Base-by-base conservation (phyloP, 2,329 filamentous ascomycete species). In the Fusarium dlaminii region DNA sequence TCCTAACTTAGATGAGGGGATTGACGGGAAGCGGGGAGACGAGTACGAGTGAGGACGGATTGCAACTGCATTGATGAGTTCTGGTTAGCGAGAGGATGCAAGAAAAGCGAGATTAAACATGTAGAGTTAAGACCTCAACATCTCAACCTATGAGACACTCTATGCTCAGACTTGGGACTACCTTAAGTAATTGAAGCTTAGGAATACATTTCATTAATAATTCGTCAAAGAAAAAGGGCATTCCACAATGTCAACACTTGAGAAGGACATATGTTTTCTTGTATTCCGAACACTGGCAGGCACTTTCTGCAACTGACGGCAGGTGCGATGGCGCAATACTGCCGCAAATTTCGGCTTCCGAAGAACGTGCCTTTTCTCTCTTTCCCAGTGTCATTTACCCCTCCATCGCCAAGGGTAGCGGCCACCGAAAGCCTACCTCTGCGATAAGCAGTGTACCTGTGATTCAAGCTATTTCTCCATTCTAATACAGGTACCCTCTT, bases 311-410 rank as follows among this genome's bases (percentile, higher is more conserved):
- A 59, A 46, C 32, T 49, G 48, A 65, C 68, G 66, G 63, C 43
- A 69, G 54, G 65, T 46, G 59, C 75, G 77, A 78, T 78, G 76
- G 77, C 77, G 77, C 76, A 78, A 78, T 78, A 73, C 64, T 61
- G 51, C 52, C 51, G 20, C 48, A 66, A 61, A 61, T 70, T 56
- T 70, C 68, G 66, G 66, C 61, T 70, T 71, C 68, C 68, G 66
- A 51, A 66, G 46, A 54, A 59, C 37, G 68, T 70, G 36, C 30
- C 67, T 73, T 73, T 76, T 66, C 30, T 62, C 30, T 40, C 57
- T 45, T 66, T 63, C 62, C 58, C 66, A 61, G 72, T 70, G 69
- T 57, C 58, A 73, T 75, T 70, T 76, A 66, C 75, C 75, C 74
- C 75, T 78, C 76, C 65, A 73, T 73, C 36, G 60, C 37, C 49